A percentile compares a stretch with the other conserved stretches of the same genome.
phyloP scores from a whole-genome alignment of 139 green algal species.

The Closterium sp. region DNA sequence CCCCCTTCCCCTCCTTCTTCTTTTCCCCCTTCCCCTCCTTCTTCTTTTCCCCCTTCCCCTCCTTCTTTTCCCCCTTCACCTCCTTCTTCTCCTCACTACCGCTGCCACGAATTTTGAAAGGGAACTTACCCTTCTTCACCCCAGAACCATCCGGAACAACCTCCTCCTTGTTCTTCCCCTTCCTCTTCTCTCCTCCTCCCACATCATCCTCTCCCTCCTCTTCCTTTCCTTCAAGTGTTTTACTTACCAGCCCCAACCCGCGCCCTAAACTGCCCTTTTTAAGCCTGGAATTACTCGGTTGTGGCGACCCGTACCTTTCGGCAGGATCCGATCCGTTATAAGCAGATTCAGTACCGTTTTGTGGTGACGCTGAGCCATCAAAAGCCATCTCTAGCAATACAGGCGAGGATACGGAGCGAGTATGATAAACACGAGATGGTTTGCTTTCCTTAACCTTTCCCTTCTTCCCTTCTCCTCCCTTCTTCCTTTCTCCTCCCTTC shows the following conservation, averaged over 20 bases:
- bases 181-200: background rate
- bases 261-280: no score
- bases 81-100: no score
- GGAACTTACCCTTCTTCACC: no score
- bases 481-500: background rate
- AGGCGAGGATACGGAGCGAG: background rate
- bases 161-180: background rate
- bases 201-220: background rate
- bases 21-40: no score
- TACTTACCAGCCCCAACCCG: background rate
- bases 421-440: background rate
- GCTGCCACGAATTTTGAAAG: no score
- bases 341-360: background rate
- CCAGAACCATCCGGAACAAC: no score
- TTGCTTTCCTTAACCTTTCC: background rate
- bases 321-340: background rate
- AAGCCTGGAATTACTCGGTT: background rate
- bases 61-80: no score
- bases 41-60: no score
- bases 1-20: no score
- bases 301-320: background rate
- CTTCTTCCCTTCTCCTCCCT: background rate
- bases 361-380: background rate
- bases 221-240: background rate
- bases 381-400: background rate